Conservation (phyloP, 140 eudicot species). For the Erigeron philadelphicus region DNA sequence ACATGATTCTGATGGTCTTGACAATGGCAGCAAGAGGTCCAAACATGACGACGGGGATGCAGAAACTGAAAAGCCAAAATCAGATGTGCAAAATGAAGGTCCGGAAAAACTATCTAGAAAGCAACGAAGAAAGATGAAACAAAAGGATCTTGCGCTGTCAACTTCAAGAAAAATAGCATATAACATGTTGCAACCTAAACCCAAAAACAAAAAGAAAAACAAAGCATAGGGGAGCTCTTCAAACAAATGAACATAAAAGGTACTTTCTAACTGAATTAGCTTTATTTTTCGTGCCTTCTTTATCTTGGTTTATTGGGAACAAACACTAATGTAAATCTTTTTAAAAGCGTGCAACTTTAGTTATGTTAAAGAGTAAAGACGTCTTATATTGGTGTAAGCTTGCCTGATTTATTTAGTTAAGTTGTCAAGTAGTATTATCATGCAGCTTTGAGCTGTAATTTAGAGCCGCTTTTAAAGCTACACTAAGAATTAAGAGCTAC, state of each 20-base stretch:
- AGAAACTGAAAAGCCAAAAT: slow-evolving; percentile 4
- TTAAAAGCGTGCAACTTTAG: too few relatives aligned
- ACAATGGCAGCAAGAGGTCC: neutral
- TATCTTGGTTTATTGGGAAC: neutral
- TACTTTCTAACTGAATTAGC: slow-evolving; percentile 18
- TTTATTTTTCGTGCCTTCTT: neutral
- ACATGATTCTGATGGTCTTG: slow-evolving; percentile 25
- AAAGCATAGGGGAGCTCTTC: slow-evolving; percentile 15
- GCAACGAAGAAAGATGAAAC: slow-evolving; percentile 44
- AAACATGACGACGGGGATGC: slow-evolving; percentile 3
- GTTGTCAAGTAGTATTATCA: too few relatives aligned
- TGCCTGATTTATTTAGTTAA: too few relatives aligned
- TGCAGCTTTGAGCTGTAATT: too few relatives aligned
- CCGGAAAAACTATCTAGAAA: slow-evolving; percentile 37
- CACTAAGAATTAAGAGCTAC: too few relatives aligned
- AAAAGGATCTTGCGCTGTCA: slow-evolving; percentile 39
- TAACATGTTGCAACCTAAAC: slow-evolving; percentile 40
- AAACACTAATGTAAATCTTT: too few relatives aligned
- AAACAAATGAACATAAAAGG: slow-evolving; percentile 26
- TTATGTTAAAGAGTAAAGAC: too few relatives aligned
- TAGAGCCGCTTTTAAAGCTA: too few relatives aligned
- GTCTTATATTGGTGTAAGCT: too few relatives aligned
- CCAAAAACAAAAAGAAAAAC: slow-evolving; percentile 46
- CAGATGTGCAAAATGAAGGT: slow-evolving; percentile 15
- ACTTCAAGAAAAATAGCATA: slow-evolving; percentile 58